A percentile compares a stretch with the other conserved stretches of the same genome.
Conservation (phyloP, 2,329 filamentous ascomycete species). For the Biscogniauxia sp. region DNA sequence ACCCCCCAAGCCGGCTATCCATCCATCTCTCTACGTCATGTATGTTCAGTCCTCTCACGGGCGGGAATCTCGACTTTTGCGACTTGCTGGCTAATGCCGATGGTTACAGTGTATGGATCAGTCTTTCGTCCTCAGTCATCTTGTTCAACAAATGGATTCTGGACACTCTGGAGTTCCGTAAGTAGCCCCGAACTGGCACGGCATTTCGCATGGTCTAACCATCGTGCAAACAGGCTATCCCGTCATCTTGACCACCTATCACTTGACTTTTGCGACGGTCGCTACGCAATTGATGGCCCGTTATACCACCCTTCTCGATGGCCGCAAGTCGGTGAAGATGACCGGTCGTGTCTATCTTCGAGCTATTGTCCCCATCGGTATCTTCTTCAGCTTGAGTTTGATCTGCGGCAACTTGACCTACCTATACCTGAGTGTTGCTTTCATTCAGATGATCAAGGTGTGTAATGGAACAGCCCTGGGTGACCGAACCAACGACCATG, state of each 20-base stretch:
- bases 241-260: conserved; percentile 92
- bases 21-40: conserved; percentile 83
- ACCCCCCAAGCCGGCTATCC: conserved; percentile 62
- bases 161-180: conserved; percentile 79
- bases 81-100: conserved; percentile 11
- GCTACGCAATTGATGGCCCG: conserved; percentile 93
- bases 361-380: conserved; percentile 89
- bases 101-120: conserved; percentile 76
- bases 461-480: not conserved
- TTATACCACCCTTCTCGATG: conserved; percentile 86
- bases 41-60: conserved; percentile 37
- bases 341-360: conserved; percentile 89
- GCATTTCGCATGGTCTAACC: conserved; percentile 26
- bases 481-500: not conserved
- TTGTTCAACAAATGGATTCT: conserved; percentile 99
- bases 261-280: conserved; percentile 86
- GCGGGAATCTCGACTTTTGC: not conserved
- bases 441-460: conserved; percentile 99
- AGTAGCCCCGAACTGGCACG: conserved; percentile 31
- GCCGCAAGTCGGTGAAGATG: conserved; percentile 96
- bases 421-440: conserved; percentile 90
- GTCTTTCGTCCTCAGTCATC: conserved; percentile 89
- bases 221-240: conserved; percentile 53
- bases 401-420: conserved; percentile 97
- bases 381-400: conserved; percentile 94